phyloP scores from a whole-genome alignment of 371 early-diverging fungal genomes.

The Apophysomyces trapeziformis region DNA sequence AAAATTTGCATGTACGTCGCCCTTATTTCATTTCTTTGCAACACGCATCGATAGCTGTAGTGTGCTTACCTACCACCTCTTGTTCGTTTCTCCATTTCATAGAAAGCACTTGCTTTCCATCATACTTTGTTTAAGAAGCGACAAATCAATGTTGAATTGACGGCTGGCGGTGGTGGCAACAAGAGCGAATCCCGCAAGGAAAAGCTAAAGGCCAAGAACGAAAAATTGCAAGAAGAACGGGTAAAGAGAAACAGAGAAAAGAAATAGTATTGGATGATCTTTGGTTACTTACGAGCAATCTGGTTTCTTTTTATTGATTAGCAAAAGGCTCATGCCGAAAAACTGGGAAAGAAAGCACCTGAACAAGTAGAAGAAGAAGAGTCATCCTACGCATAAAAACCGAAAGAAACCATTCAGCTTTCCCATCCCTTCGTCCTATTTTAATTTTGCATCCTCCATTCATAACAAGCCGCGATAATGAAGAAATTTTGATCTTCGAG shows the following conservation, averaged over 20 bases:
- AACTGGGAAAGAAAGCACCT: background rate
- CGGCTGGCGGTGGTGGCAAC: slow-evolving; percentile 84
- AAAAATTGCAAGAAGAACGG: slow-evolving; percentile 69
- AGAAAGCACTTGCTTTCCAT: slow-evolving; percentile 74
- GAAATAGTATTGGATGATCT: background rate
- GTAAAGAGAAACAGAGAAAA: slow-evolving; percentile 37
- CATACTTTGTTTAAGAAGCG: slow-evolving; percentile 67
- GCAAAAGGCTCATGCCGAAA: slow-evolving; percentile 1
- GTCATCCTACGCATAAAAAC: background rate
- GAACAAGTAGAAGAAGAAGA: background rate
- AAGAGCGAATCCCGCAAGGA: slow-evolving; percentile 66
- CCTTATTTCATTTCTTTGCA: background rate
- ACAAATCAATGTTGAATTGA: slow-evolving; percentile 80
- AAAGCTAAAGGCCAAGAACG: slow-evolving; percentile 69
- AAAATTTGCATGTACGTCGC: slow-evolving; percentile 55
- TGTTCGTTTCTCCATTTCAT: slow-evolving; percentile 10
- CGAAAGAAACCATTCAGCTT: no score
- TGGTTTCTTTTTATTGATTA: background rate
- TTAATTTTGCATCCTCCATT: no score
- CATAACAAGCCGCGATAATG: no score
- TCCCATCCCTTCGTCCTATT: no score
- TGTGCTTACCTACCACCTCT: no score
- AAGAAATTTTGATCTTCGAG: no score
- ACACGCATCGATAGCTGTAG: background rate
- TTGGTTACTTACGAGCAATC: no score